These are phyloP conservation scores for Ceratocystis lukuohia DNA, from an alignment of 2,329 filamentous ascomycete species.

Conservation along the genomic window DNA sequence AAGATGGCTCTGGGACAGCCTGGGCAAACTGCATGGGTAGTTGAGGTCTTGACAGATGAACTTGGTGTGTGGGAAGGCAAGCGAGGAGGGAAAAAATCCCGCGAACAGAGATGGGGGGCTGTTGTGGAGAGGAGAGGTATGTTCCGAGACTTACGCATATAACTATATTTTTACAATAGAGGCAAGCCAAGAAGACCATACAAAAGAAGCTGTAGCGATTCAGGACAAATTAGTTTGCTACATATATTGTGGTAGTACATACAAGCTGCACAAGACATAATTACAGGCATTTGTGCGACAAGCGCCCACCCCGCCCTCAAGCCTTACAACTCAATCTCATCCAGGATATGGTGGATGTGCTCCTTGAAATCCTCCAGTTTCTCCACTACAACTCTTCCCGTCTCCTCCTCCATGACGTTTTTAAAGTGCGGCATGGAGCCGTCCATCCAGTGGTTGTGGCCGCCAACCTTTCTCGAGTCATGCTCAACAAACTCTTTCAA, in stretches of 20 bases:
- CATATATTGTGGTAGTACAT: not conserved
- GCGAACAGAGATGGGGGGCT: conserved; percentile 43
- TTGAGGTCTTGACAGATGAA: conserved; percentile 41
- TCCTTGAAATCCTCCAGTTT: conserved; percentile 5
- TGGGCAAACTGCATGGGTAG: conserved; percentile 28
- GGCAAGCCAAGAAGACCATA: not conserved
- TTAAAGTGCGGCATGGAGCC: not conserved
- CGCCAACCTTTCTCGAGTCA: conserved; percentile 14
- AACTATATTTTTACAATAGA: not conserved
- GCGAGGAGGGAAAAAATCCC: conserved; percentile 24
- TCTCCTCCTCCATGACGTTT: not conserved
- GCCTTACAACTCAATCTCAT: conserved; percentile 13
- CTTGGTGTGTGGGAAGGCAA: conserved; percentile 31
- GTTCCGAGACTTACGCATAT: conserved; percentile 24
- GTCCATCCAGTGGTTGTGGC: conserved; percentile 18
- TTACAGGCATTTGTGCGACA: not conserved
- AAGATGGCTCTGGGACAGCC: conserved; percentile 10
- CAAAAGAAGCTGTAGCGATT: not conserved
- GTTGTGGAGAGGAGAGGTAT: conserved; percentile 32
- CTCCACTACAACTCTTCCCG: not conserved
- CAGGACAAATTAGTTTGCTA: not conserved
- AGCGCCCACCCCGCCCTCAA: too few species aligned
- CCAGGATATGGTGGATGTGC: conserved; percentile 11
- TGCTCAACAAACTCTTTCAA: conserved; percentile 21
- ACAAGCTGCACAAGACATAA: not conserved